Evolutionary conservation across 371 early-diverging fungal species (phyloP), one percentile per base, ranked within the genome.

Genomic region (Mycotypha africana): DNA sequence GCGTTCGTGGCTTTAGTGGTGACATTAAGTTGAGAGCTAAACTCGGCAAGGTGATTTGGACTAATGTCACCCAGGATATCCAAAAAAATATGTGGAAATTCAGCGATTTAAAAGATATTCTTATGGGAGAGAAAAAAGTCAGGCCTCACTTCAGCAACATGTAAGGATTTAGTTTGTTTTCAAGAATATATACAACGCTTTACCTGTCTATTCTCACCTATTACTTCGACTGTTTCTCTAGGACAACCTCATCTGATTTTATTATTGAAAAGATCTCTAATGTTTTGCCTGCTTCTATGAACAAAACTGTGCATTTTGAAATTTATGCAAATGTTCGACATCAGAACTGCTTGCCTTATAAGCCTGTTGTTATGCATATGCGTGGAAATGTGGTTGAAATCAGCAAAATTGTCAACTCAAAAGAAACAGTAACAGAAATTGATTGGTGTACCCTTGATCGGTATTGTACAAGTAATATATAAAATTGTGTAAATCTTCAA

Each of bases 31-130:
- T 78, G 2, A 56, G 45, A 28, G 78, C 73, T 20, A 70, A 59
- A 61, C 58, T 72, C 14, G 78, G 78, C 7, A 74, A 78, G 26
- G 61, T 72, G 0, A 32, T 73, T 14, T 74, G 75, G 68, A 48
- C 32, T 3, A 55, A 72, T 5, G 17, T 78, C 3, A 40, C 56
- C 2, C 44, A 43, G 0, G 66, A 59, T 4, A 42, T 60, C 9
- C 56, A 53, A 37, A 51, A 54, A 25, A 38, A 50, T 3, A 54
- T 70, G 2, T 78, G 78, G 78, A 59, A 62, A 15, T 66, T 56
- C 20, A 35, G 45, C 4, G 70, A 74, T 34, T 45, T 78, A 11
- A 72, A 67, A 10, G 74, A 78, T 41, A 37, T 68, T 5, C 38
- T 72, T 2, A 49, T 68, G 37, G 60, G 61, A 19, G 67, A 68